Evolutionary conservation across 768 basidiomycete genomes (phyloP).

Genomic region (Tylopilus felleus): DNA sequence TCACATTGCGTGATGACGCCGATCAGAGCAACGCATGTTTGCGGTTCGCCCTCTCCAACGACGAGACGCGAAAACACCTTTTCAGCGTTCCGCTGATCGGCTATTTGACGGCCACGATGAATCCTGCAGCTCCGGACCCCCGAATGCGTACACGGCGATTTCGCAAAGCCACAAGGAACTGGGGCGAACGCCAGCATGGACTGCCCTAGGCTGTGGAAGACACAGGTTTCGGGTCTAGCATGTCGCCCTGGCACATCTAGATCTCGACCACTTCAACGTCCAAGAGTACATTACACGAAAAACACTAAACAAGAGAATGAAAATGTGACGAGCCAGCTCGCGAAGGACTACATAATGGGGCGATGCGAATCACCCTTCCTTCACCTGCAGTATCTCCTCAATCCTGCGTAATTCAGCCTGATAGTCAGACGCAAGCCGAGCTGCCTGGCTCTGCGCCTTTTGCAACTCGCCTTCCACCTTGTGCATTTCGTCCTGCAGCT

Average conservation of each 20-base stretch:
- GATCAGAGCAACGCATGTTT: slow-evolving; percentile 14
- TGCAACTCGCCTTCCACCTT: slow-evolving; percentile 31
- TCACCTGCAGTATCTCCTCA: slow-evolving; percentile 30
- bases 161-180: slow-evolving; percentile 7
- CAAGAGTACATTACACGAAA: slow-evolving; percentile 2
- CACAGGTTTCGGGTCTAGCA: slow-evolving; percentile 1
- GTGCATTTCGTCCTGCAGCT: slow-evolving; percentile 39
- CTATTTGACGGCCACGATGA: slow-evolving; percentile 24
- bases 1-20: slow-evolving; percentile 15
- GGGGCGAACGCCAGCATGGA: background rate
- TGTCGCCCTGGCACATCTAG: slow-evolving; percentile 11
- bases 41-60: slow-evolving; percentile 1
- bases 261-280: slow-evolving; percentile 14
- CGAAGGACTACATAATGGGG: slow-evolving; percentile 21
- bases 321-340: slow-evolving; percentile 22
- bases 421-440: slow-evolving; percentile 32
- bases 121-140: slow-evolving; percentile 19
- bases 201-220: slow-evolving; percentile 2
- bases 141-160: slow-evolving; percentile 16
- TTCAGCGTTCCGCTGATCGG: slow-evolving; percentile 27
- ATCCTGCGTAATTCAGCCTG: slow-evolving; percentile 34
- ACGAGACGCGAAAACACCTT: slow-evolving; percentile 10
- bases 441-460: slow-evolving; percentile 29
- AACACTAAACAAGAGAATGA: slow-evolving; percentile 3
- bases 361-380: slow-evolving; percentile 23